These are phyloP conservation scores for Davidsoniella eucalypti DNA, from an alignment of 2,329 filamentous ascomycete genomes.

Conservation along the genomic window DNA sequence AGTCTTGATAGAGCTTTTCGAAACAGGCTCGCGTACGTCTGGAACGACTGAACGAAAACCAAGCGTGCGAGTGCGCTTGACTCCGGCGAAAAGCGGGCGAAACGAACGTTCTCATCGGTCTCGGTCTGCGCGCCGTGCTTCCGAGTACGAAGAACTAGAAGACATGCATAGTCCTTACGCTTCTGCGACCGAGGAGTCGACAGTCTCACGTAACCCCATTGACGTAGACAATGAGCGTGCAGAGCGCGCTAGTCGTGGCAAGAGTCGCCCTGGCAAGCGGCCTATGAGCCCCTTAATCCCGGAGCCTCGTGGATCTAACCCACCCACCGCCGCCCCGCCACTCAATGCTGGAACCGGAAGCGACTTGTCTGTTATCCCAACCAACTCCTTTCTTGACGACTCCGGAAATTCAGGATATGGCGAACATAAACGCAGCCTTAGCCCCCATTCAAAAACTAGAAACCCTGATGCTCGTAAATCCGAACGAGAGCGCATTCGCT, in stretches of 20 bases:
- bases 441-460: slow-evolving; percentile 16
- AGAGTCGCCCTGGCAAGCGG: slow-evolving; percentile 27
- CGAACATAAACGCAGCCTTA: slow-evolving; percentile 9
- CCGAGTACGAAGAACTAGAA: slow-evolving; percentile 33
- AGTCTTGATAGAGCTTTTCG: slow-evolving; percentile 87
- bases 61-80: slow-evolving; percentile 65
- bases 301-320: slow-evolving; percentile 15
- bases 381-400: slow-evolving; percentile 45
- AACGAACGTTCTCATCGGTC: slow-evolving; percentile 67
- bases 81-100: slow-evolving; percentile 53
- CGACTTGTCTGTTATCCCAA: slow-evolving; percentile 65
- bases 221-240: slow-evolving; percentile 71
- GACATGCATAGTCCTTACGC: slow-evolving; percentile 60
- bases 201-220: slow-evolving; percentile 58
- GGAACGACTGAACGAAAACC: slow-evolving; percentile 52
- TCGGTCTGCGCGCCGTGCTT: slow-evolving; percentile 44
- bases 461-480: slow-evolving; percentile 27
- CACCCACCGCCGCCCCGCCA: slow-evolving; percentile 28
- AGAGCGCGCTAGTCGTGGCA: not conserved
- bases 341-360: slow-evolving; percentile 55
- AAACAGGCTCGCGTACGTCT: slow-evolving; percentile 37
- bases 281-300: slow-evolving; percentile 53
- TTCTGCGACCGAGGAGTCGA: slow-evolving; percentile 65
- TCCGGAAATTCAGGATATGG: slow-evolving; percentile 26
- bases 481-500: slow-evolving; percentile 13